Evolutionary conservation across 78 protist species (phyloP), one percentile per base, ranked within the genome.

Genomic region (slime mould (Dictyostelium discoideum)): DNA sequence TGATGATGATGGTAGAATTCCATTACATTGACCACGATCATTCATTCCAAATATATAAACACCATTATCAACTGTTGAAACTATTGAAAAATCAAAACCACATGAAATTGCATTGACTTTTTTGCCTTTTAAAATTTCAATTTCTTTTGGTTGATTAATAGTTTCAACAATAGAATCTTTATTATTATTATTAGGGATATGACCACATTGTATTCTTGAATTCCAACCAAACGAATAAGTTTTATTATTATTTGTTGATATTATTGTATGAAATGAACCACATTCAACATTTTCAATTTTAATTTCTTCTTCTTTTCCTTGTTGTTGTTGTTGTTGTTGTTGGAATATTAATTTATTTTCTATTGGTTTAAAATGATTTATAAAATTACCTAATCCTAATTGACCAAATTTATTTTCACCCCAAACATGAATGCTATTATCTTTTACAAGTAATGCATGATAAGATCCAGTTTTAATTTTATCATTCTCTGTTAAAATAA

Each of bases 161-260:
- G 2, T 5, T 29, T 39, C 50, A 24, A 65, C 50, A 24, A 65
- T 78, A 6, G 1, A 0, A 37, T 37, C 26, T 1, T 60, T 24
- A 46, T 3, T 80, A 4, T 14, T 29, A 48, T 37, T 42, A 42
- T 5, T 42, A 42, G 29, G 24, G 9, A 14, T 6, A 40, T 78
- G 78, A 3, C 94, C 94, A 11, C 84, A 48, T 81, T 89, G 94
- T 18, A 85, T 39, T 89, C 85, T 84, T 20, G 65, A 22, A 84
- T 78, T 81, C 79, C 94, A 39, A 89, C 94, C 94, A 67, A 89
- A 89, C 67, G 87, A 39, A 81, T 81, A 89, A 9, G 94, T 89
- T 16, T 81, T 81, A 20, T 67, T 22, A 11, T 89, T 83, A 11
- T 46, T 6, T 9, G 84, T 76, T 65, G 86, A 60, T 18, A 89